Base-by-base conservation (phyloP, 805 yeast species). In the Pichia occidentalis region DNA sequence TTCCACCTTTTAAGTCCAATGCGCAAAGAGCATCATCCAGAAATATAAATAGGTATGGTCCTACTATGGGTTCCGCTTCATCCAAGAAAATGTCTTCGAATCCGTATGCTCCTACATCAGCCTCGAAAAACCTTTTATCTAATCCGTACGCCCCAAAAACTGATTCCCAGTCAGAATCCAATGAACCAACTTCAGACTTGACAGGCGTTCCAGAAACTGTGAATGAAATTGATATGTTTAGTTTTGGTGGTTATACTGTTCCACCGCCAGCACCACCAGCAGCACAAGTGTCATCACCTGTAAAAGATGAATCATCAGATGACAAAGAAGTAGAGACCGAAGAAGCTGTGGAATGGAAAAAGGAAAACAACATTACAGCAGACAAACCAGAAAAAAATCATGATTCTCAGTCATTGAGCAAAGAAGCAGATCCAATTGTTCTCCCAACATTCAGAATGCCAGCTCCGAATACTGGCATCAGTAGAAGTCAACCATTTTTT, bases 231-330 rank as follows among this genome's bases (percentile, higher is more conserved):
- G 61, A 59, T 42, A 56, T 51, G 42, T 59, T 54, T 43, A 52
- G 54, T 19, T 56, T 45, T 36, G 61, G 61, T 5, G 64, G 64
- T 3, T 59, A 59, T 32, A 46, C 43, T 21, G 47, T 52, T 26
- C 54, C 59, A 3, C 40, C 50, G 7, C 43, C 46, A 2, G 25
- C 26, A 6, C 12, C 30, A 16, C 24, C 32, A 0, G 29, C 20
- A 20, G 21, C 14, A 1, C 32, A 22, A 17, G 41, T 34, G 12
- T 34, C 17, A 20, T 18, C 28, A 3, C 11, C 21, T 12, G 32
- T 29, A 4, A 21, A 29, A 9, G n/a, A 29, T 12, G 32, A 12
- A 17, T n/a, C n/a, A n/a, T n/a, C n/a, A n/a, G n/a, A n/a, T n/a
- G n/a, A n/a, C n/a, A 33, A 29, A 5, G 24, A 27, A 8, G 12